These are phyloP conservation scores for Aspergillus sergii DNA, from an alignment of 2,329 filamentous ascomycete species.

Conservation along the genomic window DNA sequence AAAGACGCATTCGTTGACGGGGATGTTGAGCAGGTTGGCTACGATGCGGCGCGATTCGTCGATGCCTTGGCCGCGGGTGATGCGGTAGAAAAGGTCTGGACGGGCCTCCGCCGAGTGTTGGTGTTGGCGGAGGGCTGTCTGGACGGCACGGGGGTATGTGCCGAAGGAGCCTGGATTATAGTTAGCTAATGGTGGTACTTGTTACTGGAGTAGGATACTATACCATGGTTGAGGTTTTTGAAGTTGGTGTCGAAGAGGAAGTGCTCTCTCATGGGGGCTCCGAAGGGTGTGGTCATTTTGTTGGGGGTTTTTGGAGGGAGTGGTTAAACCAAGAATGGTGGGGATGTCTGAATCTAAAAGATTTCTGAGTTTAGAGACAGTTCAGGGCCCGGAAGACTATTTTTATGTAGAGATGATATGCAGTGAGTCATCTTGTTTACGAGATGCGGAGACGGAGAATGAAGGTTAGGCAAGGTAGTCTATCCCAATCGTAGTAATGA, in stretches of 20 bases:
- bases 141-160: constrained; percentile 67
- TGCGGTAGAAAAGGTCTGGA: constrained; percentile 77
- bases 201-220: no score
- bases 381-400: no score
- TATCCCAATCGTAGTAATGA: no score
- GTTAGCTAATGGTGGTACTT: neutral
- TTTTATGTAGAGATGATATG: neutral
- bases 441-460: no score
- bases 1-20: constrained; percentile 69
- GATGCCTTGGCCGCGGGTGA: constrained; percentile 64
- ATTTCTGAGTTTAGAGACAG: neutral
- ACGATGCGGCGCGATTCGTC: constrained; percentile 66
- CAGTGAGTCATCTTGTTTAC: neutral
- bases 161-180: constrained; percentile 69
- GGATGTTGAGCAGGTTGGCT: constrained; percentile 67
- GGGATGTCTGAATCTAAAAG: no score
- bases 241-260: constrained; percentile 72
- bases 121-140: constrained; percentile 61
- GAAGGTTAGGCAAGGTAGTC: no score
- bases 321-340: neutral
- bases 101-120: constrained; percentile 67
- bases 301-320: neutral
- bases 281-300: constrained; percentile 45
- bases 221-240: constrained; percentile 78
- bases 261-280: constrained; percentile 59